Base-by-base conservation (phyloP, 345 rosid genomes). In the Euphorbia lathyris region DNA sequence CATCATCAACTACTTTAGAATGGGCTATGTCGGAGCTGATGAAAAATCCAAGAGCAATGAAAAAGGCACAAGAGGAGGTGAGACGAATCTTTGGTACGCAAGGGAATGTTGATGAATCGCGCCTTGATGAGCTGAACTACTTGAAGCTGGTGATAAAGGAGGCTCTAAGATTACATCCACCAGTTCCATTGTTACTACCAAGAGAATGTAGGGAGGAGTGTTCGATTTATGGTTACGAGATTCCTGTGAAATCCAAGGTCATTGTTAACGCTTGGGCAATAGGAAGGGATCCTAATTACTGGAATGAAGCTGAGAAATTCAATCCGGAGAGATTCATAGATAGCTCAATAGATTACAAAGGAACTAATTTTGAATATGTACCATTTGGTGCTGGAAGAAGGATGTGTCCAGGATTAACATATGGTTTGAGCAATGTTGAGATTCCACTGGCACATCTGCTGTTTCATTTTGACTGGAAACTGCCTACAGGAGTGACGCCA, bases 331-430 rank as follows among this genome's bases (percentile, higher is more conserved):
- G 72, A 60, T 58, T 69, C 9, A 27, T 58, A 7, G 65, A 69
- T 45, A 25, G 57, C 9, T 43, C 43, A 19, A 69, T 68, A 3
- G 72, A 68, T 58, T 68, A 68, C 13, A 68, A 68, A 12, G 72
- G 63, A 19, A 26, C 50, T 10, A 68, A 56, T 40, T 68, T 56
- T 57, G 72, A 68, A 45, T 42, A 45, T 19, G 23, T 38, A 4
- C 72, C 72, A 42, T 68, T 68, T 43, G 72, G 72, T 58, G 64
- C 64, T 36, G 43, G 72, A 58, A 68, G 63, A 56, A 67, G 71
- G 51, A 67, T 55, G 29, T 67, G 71, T 7, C 71, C 52, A 34
- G 63, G 63, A 19, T 55, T 68, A 17, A 14, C 32, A 20, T 68
- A 57, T 25, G 67, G 67, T 27, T 6, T 63, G 47, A 34, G 9